These are phyloP conservation scores for Cucumis hystrix DNA, from an alignment of 306 rosid genomes.

Conservation along the genomic window DNA sequence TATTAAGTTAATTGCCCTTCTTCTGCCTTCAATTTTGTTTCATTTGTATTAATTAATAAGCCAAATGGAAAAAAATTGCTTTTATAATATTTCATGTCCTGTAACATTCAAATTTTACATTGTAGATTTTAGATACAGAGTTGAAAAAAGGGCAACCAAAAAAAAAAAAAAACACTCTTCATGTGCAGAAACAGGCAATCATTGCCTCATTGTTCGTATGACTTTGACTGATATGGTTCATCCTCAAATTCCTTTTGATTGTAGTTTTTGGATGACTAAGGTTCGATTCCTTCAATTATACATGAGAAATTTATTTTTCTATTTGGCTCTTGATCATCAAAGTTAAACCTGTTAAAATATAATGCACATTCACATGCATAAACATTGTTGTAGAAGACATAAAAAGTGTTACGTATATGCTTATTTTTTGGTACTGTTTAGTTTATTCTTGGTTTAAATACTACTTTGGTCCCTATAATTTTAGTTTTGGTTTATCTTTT, in stretches of 20 bases:
- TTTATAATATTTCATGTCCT: not conserved
- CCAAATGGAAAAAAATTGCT: conserved; percentile 13
- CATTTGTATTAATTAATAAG: not conserved
- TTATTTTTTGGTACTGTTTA: too few species aligned
- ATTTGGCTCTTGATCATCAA: not conserved
- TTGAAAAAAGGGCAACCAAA: not conserved
- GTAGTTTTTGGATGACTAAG: not conserved
- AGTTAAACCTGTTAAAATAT: too few species aligned
- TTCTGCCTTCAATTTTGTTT: conserved; percentile 53
- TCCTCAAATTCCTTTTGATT: not conserved
- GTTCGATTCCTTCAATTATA: not conserved
- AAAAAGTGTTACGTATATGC: too few species aligned
- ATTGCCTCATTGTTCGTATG: not conserved
- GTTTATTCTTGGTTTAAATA: too few species aligned
- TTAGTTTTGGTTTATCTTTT: too few species aligned
- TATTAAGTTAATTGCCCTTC: conserved; percentile 3
- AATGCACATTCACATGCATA: too few species aligned
- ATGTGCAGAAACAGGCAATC: not conserved
- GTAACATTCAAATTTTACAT: conserved; percentile 1
- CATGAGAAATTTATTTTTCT: not conserved
- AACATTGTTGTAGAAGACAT: not conserved
- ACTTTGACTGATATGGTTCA: not conserved
- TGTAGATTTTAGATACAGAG: conserved; percentile 32
- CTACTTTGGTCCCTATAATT: too few species aligned
- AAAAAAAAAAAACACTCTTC: not conserved